Evolutionary conservation across 2,329 filamentous ascomycete genomes (phyloP), one percentile per base, ranked within the genome.

Genomic region (Monilinia fructicola): DNA sequence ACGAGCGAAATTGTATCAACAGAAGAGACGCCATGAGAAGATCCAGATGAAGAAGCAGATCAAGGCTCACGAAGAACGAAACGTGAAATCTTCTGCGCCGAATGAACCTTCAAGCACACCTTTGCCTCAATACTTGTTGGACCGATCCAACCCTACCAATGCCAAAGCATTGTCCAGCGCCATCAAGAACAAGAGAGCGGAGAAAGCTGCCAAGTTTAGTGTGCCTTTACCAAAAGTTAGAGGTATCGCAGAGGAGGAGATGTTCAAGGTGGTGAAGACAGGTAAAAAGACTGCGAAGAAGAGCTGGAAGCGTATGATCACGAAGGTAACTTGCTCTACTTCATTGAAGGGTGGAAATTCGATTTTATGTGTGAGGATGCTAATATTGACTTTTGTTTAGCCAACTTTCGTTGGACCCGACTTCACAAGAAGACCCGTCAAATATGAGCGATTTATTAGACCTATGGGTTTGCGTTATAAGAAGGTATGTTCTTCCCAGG

Each of bases 11-110:
- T 83, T 96, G 75, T 89, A 95, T 82, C 90, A 94, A 79, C 89
- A 98, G 86, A 92, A 93, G 84, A 87, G 95, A 35, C 91, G 93
- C 82, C 90, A 93, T 78, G 93, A 99, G 84, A 99, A 99, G 89
- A 96, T 97, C 78, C 92, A 96, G 85, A 93, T 97, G 90, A 90
- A 90, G 80, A 96, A 97, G 85, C 83, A 88, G 76, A 96, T 99
- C 85, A 92, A 91, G 81, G 90, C 92, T 54, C 92, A 97, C 40
- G 95, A 99, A 81, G 92, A 97, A 83, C 89, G 92, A 81, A 96
- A 97, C 77, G 88, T 98, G 83, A 97, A 98, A 82, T 91, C 90
- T 11, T 82, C 86, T 42, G 88, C 89, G 65, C 88, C 90, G 72
- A 86, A 90, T 74, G 90, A 95, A 79, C 91, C 93, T 69, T 88